Evolutionary conservation across 331 rosid genomes (phyloP), one percentile per base, ranked within the genome.

Genomic region (Quercus phellos): DNA sequence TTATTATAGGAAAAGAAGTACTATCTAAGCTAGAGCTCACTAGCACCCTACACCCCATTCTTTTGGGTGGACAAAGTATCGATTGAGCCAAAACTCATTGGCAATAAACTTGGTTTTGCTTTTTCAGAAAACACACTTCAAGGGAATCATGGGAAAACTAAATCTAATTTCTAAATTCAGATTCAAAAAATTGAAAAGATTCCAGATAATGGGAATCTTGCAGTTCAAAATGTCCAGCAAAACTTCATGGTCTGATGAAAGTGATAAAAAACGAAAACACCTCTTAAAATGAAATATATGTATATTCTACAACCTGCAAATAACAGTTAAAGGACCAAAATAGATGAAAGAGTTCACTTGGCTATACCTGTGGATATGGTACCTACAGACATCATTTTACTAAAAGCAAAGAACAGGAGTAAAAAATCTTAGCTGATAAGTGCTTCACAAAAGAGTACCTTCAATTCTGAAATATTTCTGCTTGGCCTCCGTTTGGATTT

Each of bases 391-490:
- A 58, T 5, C 29, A 59, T 59, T 24, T 24, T 24, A 59, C 26
- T 4, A 59, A 12, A 24, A 24, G 66, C 16, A 13, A 11, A 72
- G 19, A 72, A 82, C 21, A 69, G 24, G 46, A 17, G 29, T 29
- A 2, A 18, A 35, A 58, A 27, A 7, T 69, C 66, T 82, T 30
- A 58, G 38, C 27, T 42, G 51, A 53, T 77, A 60, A 73, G 4
- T 69, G 79, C 55, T 67, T 43, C 61, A 11, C 13, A n/a, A 50
- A 34, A 66, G 66, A 75, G 34, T 87, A 90, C 97, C 96, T 86
- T 86, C 34, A 80, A 80, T 53, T 82, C 89, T 70, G 91, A 81
- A 30, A 70, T 72, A 85, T 79, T 89, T 69, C 76, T 63, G 73
- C 87, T 79, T 13, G 87, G 70, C 71, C 72, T 89, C 59, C 75